Evolutionary conservation across 2,329 filamentous ascomycete species (phyloP).

Genomic region (Diplodia sapinea): DNA sequence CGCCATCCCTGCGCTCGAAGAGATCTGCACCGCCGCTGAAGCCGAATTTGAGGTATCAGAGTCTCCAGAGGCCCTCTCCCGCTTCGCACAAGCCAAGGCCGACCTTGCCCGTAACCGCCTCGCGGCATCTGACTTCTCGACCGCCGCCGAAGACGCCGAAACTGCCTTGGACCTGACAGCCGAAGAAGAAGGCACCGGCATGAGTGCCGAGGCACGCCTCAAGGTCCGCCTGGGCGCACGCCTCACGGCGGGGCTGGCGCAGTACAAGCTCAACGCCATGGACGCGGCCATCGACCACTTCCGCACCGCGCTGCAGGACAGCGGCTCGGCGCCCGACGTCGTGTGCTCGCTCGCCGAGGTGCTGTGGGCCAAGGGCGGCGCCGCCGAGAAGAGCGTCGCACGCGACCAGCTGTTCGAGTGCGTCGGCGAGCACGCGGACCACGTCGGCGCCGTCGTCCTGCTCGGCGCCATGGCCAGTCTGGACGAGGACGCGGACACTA

Average conservation of each 20-base stretch:
- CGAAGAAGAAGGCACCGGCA: constrained; percentile 67
- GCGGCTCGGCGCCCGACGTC: constrained; percentile 76
- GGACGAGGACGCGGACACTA: constrained; percentile 76
- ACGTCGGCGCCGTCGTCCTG: constrained; percentile 79
- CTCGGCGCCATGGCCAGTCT: constrained; percentile 84
- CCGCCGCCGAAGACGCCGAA: constrained; percentile 80
- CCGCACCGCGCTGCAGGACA: constrained; percentile 78
- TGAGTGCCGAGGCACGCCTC: constrained; percentile 67
- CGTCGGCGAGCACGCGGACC: constrained; percentile 74
- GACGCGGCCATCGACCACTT: constrained; percentile 79
- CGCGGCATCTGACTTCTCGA: constrained; percentile 66
- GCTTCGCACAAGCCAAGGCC: constrained; percentile 81
- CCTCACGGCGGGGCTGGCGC: constrained; percentile 81
- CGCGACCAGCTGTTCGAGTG: constrained; percentile 80
- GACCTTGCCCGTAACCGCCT: constrained; percentile 87
- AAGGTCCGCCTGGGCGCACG: constrained; percentile 83
- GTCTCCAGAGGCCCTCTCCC: constrained; percentile 72
- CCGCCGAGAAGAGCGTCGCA: constrained; percentile 75
- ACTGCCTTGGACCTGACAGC: constrained; percentile 78
- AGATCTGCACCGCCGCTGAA: constrained; percentile 74
- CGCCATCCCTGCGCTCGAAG: constrained; percentile 68
- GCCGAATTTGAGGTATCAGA: constrained; percentile 84
- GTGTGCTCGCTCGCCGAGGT: constrained; percentile 89
- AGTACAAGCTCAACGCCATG: constrained; percentile 72
- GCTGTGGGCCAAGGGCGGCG: constrained; percentile 85